Evolutionary conservation across 805 yeast species (phyloP), one percentile per base, ranked within the genome.

Genomic region (Metschnikowia lachancei): DNA sequence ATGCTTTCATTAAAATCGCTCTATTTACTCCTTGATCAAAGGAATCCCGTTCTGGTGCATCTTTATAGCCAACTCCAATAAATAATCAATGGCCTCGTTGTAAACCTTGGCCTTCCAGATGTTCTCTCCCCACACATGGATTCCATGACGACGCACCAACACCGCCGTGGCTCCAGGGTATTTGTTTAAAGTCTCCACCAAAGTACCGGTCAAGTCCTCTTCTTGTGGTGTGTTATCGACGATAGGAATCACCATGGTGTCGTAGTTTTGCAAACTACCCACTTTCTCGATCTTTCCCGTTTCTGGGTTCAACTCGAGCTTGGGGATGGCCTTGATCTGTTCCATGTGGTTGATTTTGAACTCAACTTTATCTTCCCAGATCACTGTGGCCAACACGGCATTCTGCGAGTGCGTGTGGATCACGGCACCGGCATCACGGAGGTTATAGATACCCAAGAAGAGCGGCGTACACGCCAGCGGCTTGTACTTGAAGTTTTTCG

Each of bases 381-480:
- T 62, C 54, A 87, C 63, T 0, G 95, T 81, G 22, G 81, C 80
- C 81, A 91, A 73, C 1, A 91, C 96, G 0, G 97, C 96, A 47
- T 80, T 80, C 58, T 84, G 92, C 0, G 97, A 90, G 63, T 91
- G 98, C 0, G 97, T 91, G 64, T 91, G 98, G 49, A 91, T 90
- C 63, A 96, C 87, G 2, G 97, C 96, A 8, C 95, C 95, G 1
- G 95, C 94, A 47, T 77, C 75, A 54, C 92, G 74, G 63, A 78
- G 61, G 19, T 70, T 73, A 65, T 83, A 82, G 53, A 89, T 80
- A 34, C 90, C 81, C 69, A 85, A 61, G 67, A 92, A 91, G 43
- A 91, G 67, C 10, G 97, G 97, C 0, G 96, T 88, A 61, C 97
- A 91, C 0, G 96, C 96, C 24, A 94, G 85, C n/a, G 96, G 95